Evolutionary conservation across 257 asterid species (phyloP).

Genomic region (Schizonepeta tenuifolia): DNA sequence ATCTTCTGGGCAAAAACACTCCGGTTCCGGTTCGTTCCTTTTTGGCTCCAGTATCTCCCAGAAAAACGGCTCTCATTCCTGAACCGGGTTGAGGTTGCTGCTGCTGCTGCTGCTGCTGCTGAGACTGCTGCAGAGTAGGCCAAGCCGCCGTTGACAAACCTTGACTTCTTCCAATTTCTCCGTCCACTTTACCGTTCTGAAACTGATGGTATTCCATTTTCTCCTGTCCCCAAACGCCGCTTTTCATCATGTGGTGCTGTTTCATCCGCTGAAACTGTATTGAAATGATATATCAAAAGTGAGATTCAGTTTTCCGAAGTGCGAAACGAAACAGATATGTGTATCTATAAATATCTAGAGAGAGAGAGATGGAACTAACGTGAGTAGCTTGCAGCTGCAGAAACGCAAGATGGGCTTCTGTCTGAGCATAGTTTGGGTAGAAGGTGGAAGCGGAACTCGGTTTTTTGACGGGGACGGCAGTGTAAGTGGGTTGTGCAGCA

Average conservation of each 20-base stretch:
- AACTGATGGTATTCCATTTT: constrained; percentile 36
- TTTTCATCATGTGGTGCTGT: constrained; percentile 45
- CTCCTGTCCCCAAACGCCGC: constrained; percentile 35
- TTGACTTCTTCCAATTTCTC: constrained; percentile 16
- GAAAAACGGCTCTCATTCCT: constrained; percentile 66
- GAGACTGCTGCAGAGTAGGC: constrained; percentile 61
- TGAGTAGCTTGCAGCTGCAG: constrained; percentile 55
- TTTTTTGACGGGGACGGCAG: constrained; percentile 16
- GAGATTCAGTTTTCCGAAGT: not conserved
- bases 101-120: constrained; percentile 32
- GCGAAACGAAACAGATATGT: no score
- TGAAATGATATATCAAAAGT: not conserved
- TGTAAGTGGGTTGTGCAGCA: constrained; percentile 32
- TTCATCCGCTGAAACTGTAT: constrained; percentile 52
- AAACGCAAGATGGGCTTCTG: constrained; percentile 41
- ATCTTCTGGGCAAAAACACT: constrained; percentile 73
- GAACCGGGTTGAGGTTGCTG: constrained; percentile 48
- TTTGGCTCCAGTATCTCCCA: constrained; percentile 54
- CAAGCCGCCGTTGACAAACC: constrained; percentile 45
- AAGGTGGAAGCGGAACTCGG: constrained; percentile 20
- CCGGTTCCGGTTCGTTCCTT: constrained; percentile 86
- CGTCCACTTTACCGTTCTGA: constrained; percentile 39
- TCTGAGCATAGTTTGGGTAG: constrained; percentile 31
- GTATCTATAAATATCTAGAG: no score
- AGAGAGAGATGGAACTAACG: constrained; percentile 24